Evolutionary conservation across 352 stramenopile genomes (phyloP).

Genomic region (Phytophthora macrochlamydospora): DNA sequence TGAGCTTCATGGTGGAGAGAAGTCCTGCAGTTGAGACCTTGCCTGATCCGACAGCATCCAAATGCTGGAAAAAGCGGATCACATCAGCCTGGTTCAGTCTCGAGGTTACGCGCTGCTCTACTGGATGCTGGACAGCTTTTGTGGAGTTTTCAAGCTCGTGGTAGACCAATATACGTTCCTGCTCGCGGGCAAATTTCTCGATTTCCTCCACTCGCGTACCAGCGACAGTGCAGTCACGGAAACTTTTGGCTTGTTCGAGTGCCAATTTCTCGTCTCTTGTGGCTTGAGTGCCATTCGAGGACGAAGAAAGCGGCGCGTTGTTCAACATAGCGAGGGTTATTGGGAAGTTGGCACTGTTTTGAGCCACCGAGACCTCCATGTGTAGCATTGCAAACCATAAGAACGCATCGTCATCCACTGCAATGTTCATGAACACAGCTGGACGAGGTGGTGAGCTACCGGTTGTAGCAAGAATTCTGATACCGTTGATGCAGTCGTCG

Average conservation of each 20-base stretch:
- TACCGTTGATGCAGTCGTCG: constrained; percentile 48
- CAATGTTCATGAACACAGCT: constrained; percentile 51
- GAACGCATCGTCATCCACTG: constrained; percentile 50
- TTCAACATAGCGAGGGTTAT: constrained; percentile 31
- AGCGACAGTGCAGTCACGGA: constrained; percentile 41
- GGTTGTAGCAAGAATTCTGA: constrained; percentile 43
- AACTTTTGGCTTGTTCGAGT: constrained; percentile 29
- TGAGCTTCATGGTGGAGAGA: constrained; percentile 36
- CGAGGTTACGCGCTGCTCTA: not conserved
- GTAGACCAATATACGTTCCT: constrained; percentile 7
- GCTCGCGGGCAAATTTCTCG: constrained; percentile 36
- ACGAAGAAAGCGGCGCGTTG: constrained; percentile 18
- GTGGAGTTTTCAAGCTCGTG: too few relatives aligned
- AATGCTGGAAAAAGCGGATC: constrained; percentile 49
- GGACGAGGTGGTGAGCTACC: constrained; percentile 7
- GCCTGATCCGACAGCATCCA: constrained; percentile 54
- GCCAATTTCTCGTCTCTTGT: constrained; percentile 38
- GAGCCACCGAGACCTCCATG: constrained; percentile 55
- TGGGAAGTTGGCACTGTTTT: constrained; percentile 46
- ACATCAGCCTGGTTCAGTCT: constrained; percentile 20
- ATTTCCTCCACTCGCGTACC: constrained; percentile 47
- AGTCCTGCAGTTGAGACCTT: constrained; percentile 53
- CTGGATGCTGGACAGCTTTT: too few relatives aligned
- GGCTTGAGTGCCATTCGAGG: constrained; percentile 6
- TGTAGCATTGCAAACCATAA: constrained; percentile 61